Evolutionary conservation across 2,329 filamentous ascomycete genomes (phyloP).

Genomic region (Biscogniauxia mediterranea): DNA sequence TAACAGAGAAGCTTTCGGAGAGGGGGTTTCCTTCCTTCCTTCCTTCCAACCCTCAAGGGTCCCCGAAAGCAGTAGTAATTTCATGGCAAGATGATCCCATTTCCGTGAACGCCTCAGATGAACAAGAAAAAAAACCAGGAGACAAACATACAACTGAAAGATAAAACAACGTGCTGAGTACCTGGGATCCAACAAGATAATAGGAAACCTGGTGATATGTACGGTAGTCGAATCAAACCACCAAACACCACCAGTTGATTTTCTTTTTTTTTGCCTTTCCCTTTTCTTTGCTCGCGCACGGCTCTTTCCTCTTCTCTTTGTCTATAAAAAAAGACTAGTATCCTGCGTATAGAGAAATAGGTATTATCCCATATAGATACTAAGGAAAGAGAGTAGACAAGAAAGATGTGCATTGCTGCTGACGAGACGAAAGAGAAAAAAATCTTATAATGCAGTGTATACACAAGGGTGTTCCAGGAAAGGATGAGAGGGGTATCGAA

Average conservation of each 20-base stretch:
- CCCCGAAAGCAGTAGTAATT: background rate
- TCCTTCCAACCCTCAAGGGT: background rate
- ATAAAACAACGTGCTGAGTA: background rate
- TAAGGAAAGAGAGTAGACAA: background rate
- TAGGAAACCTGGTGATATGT: background rate
- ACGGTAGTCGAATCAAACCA: background rate
- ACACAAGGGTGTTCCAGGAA: conserved; percentile 4
- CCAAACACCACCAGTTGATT: background rate
- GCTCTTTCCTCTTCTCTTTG: background rate
- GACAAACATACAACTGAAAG: background rate
- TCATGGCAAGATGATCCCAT: background rate
- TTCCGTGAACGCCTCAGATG: background rate
- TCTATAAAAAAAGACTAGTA: background rate
- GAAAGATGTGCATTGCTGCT: background rate
- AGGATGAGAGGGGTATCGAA: conserved; percentile 29
- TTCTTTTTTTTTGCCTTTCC: background rate
- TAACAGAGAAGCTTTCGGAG: background rate
- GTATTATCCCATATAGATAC: conserved; percentile 11
- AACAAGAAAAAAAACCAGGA: background rate
- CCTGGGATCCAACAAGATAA: background rate
- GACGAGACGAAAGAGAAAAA: background rate
- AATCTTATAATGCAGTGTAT: background rate
- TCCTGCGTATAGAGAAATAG: background rate
- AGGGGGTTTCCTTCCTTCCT: background rate
- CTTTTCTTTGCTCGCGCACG: background rate